phyloP scores from a whole-genome alignment of 1,139 yeast genomes.

The Suhomyces yuchorum region DNA sequence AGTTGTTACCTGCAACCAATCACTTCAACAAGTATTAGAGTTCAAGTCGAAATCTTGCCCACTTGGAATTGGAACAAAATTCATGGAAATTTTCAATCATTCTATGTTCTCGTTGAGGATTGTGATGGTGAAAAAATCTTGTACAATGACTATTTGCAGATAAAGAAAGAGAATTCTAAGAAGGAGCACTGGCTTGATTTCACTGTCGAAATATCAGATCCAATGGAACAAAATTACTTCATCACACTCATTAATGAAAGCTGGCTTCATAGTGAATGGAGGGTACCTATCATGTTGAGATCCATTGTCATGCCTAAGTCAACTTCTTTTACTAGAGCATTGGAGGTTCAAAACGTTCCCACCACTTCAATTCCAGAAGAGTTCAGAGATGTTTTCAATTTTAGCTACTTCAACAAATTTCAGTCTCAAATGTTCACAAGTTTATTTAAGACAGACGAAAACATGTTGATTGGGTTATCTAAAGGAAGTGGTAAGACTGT shows the following conservation, averaged over 20 bases:
- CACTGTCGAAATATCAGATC: slow-evolving; percentile 59
- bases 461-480: slow-evolving; percentile 66
- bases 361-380: slow-evolving; percentile 51
- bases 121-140: slow-evolving; percentile 79
- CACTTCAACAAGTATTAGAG: slow-evolving; percentile 62
- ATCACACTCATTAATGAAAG: slow-evolving; percentile 72
- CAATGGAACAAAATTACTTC: slow-evolving; percentile 76
- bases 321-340: slow-evolving; percentile 60
- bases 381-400: slow-evolving; percentile 47
- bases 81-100: slow-evolving; percentile 69
- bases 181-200: slow-evolving; percentile 65
- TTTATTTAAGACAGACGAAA: slow-evolving; percentile 60
- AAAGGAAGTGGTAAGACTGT: slow-evolving; percentile 78
- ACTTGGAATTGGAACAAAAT: slow-evolving; percentile 76
- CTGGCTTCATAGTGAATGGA: slow-evolving; percentile 80
- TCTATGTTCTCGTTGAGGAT: slow-evolving; percentile 76
- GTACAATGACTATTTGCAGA: slow-evolving; percentile 54
- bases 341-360: slow-evolving; percentile 54
- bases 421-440: slow-evolving; percentile 72
- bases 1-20: slow-evolving; percentile 74
- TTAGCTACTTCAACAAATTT: slow-evolving; percentile 61
- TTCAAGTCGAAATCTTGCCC: slow-evolving; percentile 69
- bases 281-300: slow-evolving; percentile 61
- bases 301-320: slow-evolving; percentile 65
- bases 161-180: slow-evolving; percentile 50